Evolutionary conservation across 2,329 filamentous ascomycete species (phyloP).

Genomic region (Phoma sp.): DNA sequence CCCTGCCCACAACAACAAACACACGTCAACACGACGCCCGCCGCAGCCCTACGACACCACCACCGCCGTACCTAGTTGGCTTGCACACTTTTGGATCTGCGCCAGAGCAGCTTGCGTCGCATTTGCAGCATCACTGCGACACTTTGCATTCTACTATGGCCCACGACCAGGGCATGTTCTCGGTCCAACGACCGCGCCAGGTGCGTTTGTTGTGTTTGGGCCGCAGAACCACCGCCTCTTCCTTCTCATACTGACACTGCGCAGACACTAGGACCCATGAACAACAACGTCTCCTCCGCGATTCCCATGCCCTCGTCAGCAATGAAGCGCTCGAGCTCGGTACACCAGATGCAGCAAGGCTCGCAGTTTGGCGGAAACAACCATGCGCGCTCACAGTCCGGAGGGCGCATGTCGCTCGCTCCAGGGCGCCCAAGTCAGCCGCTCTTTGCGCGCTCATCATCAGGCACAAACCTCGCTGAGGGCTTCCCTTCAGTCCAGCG

Average conservation of each 20-base stretch:
- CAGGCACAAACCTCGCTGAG: slow-evolving; percentile 79
- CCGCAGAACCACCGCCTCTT: slow-evolving; percentile 16
- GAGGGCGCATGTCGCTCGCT: slow-evolving; percentile 84
- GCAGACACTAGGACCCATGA: slow-evolving; percentile 86
- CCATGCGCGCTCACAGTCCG: slow-evolving; percentile 82
- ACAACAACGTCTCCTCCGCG: slow-evolving; percentile 70
- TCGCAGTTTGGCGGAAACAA: slow-evolving; percentile 66
- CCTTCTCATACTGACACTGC: not conserved
- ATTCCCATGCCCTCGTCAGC: slow-evolving; percentile 92
- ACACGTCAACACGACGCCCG: slow-evolving; percentile 29
- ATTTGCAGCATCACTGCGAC: not conserved
- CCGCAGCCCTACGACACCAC: slow-evolving; percentile 16
- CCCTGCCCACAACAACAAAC: slow-evolving; percentile 39
- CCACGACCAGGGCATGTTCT: slow-evolving; percentile 72
- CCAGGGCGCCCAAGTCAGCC: slow-evolving; percentile 81
- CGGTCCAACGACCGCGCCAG: slow-evolving; percentile 89
- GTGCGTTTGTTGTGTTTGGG: slow-evolving; percentile 58
- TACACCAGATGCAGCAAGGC: slow-evolving; percentile 65
- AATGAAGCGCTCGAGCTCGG: slow-evolving; percentile 89
- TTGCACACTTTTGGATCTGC: not conserved
- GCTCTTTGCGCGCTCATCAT: slow-evolving; percentile 83
- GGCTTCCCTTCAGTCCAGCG: slow-evolving; percentile 85
- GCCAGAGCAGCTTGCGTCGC: not conserved
- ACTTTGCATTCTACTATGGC: slow-evolving; percentile 30
- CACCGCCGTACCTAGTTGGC: not conserved